Base-by-base conservation (phyloP, 805 yeast genomes). In the Wickerhamomyces bovis region DNA sequence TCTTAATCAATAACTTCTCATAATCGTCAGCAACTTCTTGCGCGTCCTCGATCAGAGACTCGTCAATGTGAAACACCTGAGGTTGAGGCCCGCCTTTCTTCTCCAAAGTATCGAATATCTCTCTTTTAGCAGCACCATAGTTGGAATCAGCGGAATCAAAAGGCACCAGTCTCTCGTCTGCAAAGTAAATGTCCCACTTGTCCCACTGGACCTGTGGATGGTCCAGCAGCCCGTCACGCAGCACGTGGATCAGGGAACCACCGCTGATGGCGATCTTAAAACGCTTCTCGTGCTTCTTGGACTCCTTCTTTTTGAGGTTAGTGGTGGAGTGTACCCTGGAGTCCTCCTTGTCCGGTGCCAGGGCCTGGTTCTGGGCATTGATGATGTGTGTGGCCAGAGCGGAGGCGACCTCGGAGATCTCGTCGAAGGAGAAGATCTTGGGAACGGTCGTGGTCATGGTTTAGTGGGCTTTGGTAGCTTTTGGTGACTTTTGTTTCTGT, bases 351-450 rank as follows among this genome's bases (percentile, higher is more conserved):
- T 36, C 39, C 11, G 22, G 22, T 9, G 23, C 16, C 12, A 70
- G 54, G 2, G 73, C 72, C 46, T 62, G 64, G 60, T 90, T 87
- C 68, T 94, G 98, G 12, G 96, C 95, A 25, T 86, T 79, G 31
- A 89, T 80, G 42, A 92, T 84, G 65, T 90, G 96, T 66, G 94
- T 97, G 1, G 97, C 97, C 25, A 92, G 96, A 21, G 98, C 98
- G 45, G 86, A 95, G 2, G 98, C 97, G 28, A 92, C 97, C 16
- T 87, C 94, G 25, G 81, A 73, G 60, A 88, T 83, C 65, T 86
- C 95, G 39, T 89, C 94, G 64, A 94, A 92, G 43, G 97, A 87
- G 74, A 88, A 90, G 44, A 92, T 84, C 51, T 89, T 81, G 18
- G 99, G 98, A 21, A 89, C 96, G 6, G 96, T 86, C 4, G 96